Percentiles rank a stretch among this genome's conserved stretches.
Conservation (phyloP, 345 rosid genomes). For the Anacardium occidentale region DNA sequence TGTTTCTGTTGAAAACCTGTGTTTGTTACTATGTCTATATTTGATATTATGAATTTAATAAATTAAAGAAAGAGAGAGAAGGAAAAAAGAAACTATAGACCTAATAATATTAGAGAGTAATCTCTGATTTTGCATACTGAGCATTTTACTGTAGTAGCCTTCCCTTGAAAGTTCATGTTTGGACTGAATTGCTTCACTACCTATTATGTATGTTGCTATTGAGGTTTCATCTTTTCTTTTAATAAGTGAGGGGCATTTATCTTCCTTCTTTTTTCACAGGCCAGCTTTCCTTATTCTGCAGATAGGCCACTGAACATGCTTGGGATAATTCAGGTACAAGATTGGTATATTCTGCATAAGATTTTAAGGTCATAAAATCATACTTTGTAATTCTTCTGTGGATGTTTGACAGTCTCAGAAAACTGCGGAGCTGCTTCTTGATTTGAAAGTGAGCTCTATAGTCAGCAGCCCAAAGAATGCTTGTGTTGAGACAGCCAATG, state of each 20-base stretch:
- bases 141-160: background rate
- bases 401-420: slow-evolving; percentile 71
- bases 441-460: slow-evolving; percentile 60
- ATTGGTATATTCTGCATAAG: slow-evolving; percentile 5
- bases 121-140: background rate
- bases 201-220: background rate
- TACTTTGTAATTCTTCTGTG: slow-evolving; percentile 25
- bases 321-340: slow-evolving; percentile 74
- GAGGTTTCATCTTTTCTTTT: background rate
- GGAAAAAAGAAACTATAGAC: background rate
- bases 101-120: background rate
- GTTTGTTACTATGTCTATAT: background rate
- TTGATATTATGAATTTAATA: background rate
- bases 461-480: slow-evolving; percentile 58
- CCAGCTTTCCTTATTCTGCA: slow-evolving; percentile 30
- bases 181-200: background rate
- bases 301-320: slow-evolving; percentile 75
- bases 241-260: background rate
- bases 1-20: background rate
- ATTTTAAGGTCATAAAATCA: background rate
- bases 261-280: slow-evolving; percentile 36
- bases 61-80: background rate
- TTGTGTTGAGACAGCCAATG: slow-evolving; percentile 56
- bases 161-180: too few species aligned
- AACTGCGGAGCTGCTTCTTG: slow-evolving; percentile 90